Evolutionary conservation across 2,329 filamentous ascomycete species (phyloP), one percentile per base, ranked within the genome.

Genomic region (Didymella pomorum): DNA sequence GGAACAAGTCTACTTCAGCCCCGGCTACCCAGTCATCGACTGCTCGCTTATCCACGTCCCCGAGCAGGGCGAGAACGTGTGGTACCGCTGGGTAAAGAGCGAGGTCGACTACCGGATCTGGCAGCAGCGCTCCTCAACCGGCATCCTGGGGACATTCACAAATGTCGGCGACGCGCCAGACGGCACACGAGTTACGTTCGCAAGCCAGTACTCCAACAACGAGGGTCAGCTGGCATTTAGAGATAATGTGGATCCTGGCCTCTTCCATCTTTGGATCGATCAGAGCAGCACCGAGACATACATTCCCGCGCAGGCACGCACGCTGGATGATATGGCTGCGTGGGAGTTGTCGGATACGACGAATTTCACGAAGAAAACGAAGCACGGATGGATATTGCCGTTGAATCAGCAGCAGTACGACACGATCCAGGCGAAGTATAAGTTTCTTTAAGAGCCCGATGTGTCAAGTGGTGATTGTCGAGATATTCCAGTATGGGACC

Each of bases 81-180:
- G 55, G 55, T 58, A 58, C 16, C 55, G 55, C 29, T 58, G 55
- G 55, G 55, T 58, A 2, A 58, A 58, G 31, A 58, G 55, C 18
- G 55, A 58, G 23, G 55, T 58, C 4, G 55, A 58, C 25, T 58
- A 52, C 37, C 42, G 25, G 21, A 49, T 58, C 18, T 58, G 55
- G 55, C 55, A 58, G 28, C 55, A 58, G 49, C 49, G 55, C 23
- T 58, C 55, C 11, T 37, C 49, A 8, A 42, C 21, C 2, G 55
- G 55, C 1, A 53, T 58, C 8, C 23, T 58, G 8, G 55, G 55
- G 2, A 39, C 43, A 18, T 58, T 49, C 43, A 58, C 25, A 8
- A 58, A 58, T 20, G 55, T 58, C 6, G 55, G 55, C 10, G 21
- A 45, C 25, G 55, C 55, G 11, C 44, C 49, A 3, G 49, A 58